Base-by-base conservation (phyloP, 2,329 filamentous ascomycete species). In the Colletotrichum shisoi region DNA sequence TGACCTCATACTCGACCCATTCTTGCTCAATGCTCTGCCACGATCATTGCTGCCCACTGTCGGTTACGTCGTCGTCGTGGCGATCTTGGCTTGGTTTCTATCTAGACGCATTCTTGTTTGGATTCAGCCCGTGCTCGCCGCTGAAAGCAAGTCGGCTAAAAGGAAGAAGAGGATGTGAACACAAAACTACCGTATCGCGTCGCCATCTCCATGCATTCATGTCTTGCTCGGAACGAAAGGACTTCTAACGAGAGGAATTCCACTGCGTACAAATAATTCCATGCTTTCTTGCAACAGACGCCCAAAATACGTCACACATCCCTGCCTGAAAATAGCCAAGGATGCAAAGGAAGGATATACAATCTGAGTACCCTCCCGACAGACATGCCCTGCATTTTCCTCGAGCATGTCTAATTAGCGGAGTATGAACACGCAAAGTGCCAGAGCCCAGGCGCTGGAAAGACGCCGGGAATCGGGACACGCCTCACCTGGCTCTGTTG, bases 1-100 rank as follows among this genome's bases (percentile, higher is more conserved):
- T 58, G 94, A 99, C 72, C 78, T 89, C 77, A 91, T 97, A 73
- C 86, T 99, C 27, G 95, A 98, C 77, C 93, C 93, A 0, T 98
- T 90, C 74, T 68, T 96, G 46, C 79, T 89, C 73, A 95, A 96
- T 79, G 74, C 93, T 17, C 83, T 98, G 59, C 95, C 95, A 13
- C 83, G 83, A 58, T 96, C 93, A 4, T 81, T 98, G 17, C 73
- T 91, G 24, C 89, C 91, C 21, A 94, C 91, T 1, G 87, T 86
- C 13, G 80, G 79, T 42, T 96, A 93, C 77, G 83, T 96, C 61
- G 72, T 84, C 4, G 71, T 85, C 3, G 84, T 96, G 61, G 87
- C 87, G n/a, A 69, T 78, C 31, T 70, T 75, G 44, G 80, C 80
- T 3, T 83, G 78, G 77, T 77, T 82, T 61, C 72, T 83, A n/a